Evolutionary conservation across 2,329 filamentous ascomycete genomes (phyloP).

Genomic region (Penicillium brevicompactum): DNA sequence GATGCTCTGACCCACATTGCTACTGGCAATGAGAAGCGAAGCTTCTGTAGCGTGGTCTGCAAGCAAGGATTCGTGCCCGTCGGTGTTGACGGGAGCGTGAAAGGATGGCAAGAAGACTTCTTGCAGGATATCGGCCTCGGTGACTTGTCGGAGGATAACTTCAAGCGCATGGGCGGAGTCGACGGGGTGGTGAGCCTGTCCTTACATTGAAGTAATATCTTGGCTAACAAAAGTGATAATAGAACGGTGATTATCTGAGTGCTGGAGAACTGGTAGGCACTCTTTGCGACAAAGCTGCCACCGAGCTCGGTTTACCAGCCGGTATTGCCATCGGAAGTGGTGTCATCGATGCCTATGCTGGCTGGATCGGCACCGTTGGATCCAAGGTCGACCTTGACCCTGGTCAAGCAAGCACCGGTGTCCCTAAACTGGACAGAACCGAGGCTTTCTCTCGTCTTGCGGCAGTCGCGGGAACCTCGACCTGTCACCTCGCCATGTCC

Average conservation of each 20-base stretch:
- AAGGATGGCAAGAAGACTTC: conserved; percentile 98
- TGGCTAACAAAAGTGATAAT: conserved; percentile 15
- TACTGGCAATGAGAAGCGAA: conserved; percentile 86
- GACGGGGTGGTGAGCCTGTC: conserved; percentile 81
- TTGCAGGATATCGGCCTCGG: conserved; percentile 81
- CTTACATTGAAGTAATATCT: conserved; percentile 23
- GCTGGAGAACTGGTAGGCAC: conserved; percentile 88
- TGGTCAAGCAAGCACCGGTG: conserved; percentile 67
- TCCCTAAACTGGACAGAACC: conserved; percentile 79
- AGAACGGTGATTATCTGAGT: conserved; percentile 91
- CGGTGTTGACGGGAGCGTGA: conserved; percentile 95
- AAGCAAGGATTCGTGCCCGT: conserved; percentile 97
- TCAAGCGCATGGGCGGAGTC: conserved; percentile 91
- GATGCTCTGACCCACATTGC: conserved; percentile 94
- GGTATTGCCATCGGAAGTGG: conserved; percentile 93
- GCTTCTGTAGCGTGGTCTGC: conserved; percentile 94
- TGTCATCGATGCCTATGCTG: conserved; percentile 97
- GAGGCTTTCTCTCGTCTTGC: conserved; percentile 92
- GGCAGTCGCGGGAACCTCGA: conserved; percentile 93
- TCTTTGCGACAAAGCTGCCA: conserved; percentile 78
- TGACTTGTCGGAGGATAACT: conserved; percentile 82
- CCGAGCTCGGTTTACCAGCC: conserved; percentile 78
- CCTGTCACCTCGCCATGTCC: conserved; percentile 96
- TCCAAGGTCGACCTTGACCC: conserved; percentile 80
- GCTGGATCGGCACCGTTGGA: conserved; percentile 98